Conservation (phyloP, 1,139 yeast genomes). For the Suhomyces maxii region DNA sequence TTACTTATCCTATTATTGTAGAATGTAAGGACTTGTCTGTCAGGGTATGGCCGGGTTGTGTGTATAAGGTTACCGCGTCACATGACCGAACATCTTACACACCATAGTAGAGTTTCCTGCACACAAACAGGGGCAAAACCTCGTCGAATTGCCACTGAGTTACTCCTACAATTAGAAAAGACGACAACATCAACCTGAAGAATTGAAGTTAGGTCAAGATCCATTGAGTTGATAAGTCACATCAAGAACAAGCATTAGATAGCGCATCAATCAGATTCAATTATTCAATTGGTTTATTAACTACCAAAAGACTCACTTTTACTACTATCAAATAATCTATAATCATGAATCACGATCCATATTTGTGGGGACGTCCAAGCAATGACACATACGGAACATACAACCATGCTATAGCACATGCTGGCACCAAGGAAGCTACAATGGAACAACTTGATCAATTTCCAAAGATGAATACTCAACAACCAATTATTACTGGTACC, state of each 20-base stretch:
- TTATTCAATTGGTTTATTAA: background rate
- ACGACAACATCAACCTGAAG: background rate
- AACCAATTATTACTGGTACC: constrained; percentile 95
- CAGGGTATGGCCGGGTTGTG: too few species aligned
- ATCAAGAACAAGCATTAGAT: background rate
- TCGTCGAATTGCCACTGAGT: constrained; percentile 10
- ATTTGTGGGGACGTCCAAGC: constrained; percentile 92
- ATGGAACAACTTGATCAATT: constrained; percentile 29
- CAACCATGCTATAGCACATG: constrained; percentile 68
- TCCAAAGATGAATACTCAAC: constrained; percentile 86
- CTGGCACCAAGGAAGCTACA: constrained; percentile 27
- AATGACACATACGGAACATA: constrained; percentile 79
- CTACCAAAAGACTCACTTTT: too few species aligned
- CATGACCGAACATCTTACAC: background rate
- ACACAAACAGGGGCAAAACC: constrained; percentile 3
- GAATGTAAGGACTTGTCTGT: too few species aligned
- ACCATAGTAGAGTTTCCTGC: background rate
- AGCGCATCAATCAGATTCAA: background rate
- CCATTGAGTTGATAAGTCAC: background rate
- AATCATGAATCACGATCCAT: constrained; percentile 91
- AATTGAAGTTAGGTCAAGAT: background rate
- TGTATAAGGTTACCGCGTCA: too few species aligned
- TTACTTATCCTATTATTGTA: too few species aligned
- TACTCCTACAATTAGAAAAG: too few species aligned
- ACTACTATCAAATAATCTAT: background rate